Percentiles rank a stretch among this genome's conserved stretches.
phyloP scores from a whole-genome alignment of 169 alveolate species.

The Plasmodium inui region DNA sequence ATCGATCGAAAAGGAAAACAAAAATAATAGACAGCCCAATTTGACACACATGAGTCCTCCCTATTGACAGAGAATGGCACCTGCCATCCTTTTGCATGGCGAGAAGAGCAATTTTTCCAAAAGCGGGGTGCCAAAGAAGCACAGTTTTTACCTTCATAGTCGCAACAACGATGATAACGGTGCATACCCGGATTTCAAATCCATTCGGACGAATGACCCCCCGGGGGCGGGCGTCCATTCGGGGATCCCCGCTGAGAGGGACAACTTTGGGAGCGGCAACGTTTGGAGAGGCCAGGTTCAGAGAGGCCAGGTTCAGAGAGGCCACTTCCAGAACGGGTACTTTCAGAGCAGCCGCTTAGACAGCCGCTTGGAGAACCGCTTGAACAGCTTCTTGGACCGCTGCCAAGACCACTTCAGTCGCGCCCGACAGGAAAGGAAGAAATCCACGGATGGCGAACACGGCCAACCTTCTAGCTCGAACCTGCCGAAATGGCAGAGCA shows the following conservation, averaged over 20 bases:
- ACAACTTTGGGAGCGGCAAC: not conserved
- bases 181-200: not conserved
- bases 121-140: not conserved
- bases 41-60: not conserved
- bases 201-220: constrained; percentile 9
- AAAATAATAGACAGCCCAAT: not conserved
- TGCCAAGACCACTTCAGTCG: not conserved
- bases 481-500: not conserved
- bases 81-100: not conserved
- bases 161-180: not conserved
- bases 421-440: not conserved
- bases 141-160: not conserved
- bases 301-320: not conserved
- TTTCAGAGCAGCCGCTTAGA: not conserved
- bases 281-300: not conserved
- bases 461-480: not conserved
- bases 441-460: not conserved
- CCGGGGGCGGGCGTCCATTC: not conserved
- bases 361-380: not conserved
- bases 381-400: not conserved
- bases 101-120: constrained; percentile 3
- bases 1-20: constrained; percentile 21
- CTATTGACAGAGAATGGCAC: not conserved
- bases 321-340: not conserved
- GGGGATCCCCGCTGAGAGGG: not conserved